Percentiles rank a stretch among this genome's conserved stretches.
These are phyloP conservation scores for Fusarium sarcochroum DNA, from an alignment of 2,329 filamentous ascomycete genomes.

Conservation along the genomic window DNA sequence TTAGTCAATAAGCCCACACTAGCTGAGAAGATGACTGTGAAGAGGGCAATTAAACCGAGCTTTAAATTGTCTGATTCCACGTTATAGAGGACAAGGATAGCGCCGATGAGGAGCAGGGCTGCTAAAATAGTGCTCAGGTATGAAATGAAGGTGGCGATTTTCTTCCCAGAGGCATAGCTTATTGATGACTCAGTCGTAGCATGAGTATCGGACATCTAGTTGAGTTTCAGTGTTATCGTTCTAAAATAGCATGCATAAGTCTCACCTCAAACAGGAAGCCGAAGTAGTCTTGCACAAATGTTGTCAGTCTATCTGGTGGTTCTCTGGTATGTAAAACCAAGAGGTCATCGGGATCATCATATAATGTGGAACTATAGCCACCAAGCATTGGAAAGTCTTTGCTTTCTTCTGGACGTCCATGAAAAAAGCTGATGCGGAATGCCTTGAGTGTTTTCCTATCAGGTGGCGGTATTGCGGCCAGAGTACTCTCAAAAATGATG, in stretches of 20 bases:
- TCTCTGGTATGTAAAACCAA: slow-evolving; percentile 10
- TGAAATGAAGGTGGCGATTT: slow-evolving; percentile 14
- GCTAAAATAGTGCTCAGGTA: slow-evolving; percentile 18
- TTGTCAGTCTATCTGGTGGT: slow-evolving; percentile 12
- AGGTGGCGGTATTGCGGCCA: slow-evolving; percentile 16
- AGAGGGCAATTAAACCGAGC: slow-evolving; percentile 20
- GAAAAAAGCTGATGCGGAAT: slow-evolving; percentile 16
- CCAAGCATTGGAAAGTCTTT: slow-evolving; percentile 20
- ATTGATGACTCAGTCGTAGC: not conserved
- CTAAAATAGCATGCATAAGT: too few species aligned
- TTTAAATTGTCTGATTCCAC: slow-evolving; percentile 7
- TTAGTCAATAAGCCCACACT: slow-evolving; percentile 21
- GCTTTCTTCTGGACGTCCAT: slow-evolving; percentile 3
- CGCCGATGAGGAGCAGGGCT: slow-evolving; percentile 18
- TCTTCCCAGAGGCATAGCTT: slow-evolving; percentile 15
- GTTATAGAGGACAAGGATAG: slow-evolving; percentile 24
- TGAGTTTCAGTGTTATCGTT: not conserved
- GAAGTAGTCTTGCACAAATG: slow-evolving; percentile 17
- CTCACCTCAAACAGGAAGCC: slow-evolving; percentile 15
- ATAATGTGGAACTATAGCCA: slow-evolving; percentile 8
- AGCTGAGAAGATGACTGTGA: slow-evolving; percentile 15
- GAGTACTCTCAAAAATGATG: slow-evolving; percentile 18
- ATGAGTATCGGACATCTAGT: not conserved
- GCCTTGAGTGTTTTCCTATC: slow-evolving; percentile 17
- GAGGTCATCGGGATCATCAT: slow-evolving; percentile 18